phyloP scores from a whole-genome alignment of 495 filamentous ascomycete genomes.

The Penicillium angulare region DNA sequence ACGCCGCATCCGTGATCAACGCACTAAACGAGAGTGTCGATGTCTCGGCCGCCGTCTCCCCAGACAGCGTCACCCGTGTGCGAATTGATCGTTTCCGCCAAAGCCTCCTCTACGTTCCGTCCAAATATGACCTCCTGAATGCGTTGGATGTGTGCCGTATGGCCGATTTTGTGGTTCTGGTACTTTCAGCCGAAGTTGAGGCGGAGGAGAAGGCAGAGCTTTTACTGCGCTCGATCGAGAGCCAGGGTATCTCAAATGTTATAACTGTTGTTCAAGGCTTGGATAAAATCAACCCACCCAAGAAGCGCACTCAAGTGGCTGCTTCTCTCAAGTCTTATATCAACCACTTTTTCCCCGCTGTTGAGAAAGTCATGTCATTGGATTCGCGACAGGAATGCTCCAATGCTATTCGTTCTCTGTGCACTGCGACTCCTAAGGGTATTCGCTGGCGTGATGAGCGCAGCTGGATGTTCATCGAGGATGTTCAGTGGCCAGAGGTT shows the following conservation, averaged over 20 bases:
- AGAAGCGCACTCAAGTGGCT: conserved; percentile 70
- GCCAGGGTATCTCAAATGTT: conserved; percentile 88
- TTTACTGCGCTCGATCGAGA: conserved; percentile 80
- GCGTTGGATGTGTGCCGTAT: conserved; percentile 82
- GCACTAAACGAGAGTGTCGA: conserved; percentile 77
- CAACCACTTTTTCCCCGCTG: conserved; percentile 84
- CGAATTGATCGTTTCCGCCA: conserved; percentile 89
- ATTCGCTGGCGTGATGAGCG: conserved; percentile 90
- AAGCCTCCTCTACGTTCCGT: conserved; percentile 77
- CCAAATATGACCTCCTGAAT: conserved; percentile 66
- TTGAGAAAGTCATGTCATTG: conserved; percentile 82
- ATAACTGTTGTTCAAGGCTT: conserved; percentile 77
- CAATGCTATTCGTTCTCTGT: conserved; percentile 85
- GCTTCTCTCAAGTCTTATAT: conserved; percentile 85
- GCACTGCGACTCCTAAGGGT: conserved; percentile 86
- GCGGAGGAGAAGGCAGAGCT: conserved; percentile 80
- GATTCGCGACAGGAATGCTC: conserved; percentile 85
- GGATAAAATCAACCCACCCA: conserved; percentile 71
- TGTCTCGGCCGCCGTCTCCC: conserved; percentile 62
- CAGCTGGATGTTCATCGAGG: conserved; percentile 90
- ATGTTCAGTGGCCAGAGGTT: conserved; percentile 64
- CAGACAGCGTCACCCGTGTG: conserved; percentile 58
- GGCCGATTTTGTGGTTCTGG: conserved; percentile 85
- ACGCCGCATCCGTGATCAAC: conserved; percentile 62
- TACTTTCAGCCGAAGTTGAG: conserved; percentile 77